Evolutionary conservation across 1,284 basidiomycete genomes (phyloP), one percentile per base, ranked within the genome.

Genomic region (Crucibulum cyathiforme): DNA sequence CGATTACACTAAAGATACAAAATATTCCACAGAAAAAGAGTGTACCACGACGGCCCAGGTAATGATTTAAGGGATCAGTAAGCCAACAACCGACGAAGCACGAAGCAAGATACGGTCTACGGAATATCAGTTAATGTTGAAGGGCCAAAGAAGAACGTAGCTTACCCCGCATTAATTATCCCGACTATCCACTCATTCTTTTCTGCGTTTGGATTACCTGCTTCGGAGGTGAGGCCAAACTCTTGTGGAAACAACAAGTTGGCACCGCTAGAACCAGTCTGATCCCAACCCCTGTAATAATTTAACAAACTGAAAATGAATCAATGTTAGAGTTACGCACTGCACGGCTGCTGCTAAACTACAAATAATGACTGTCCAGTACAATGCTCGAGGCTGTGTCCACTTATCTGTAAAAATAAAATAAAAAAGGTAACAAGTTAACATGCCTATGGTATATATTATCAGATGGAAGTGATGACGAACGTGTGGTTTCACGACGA

Each of bases 1-100:
- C 86, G 65, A 93, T 86, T 46, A 86, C 85, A n/a, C 84, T 80
- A 43, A 86, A 67, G 9, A 85, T 83, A 64, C 73, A 85, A 69
- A 89, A 81, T 53, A 85, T 73, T 34, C 85, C 88, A 51, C 86
- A 85, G 73, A 90, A 76, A 71, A 91, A 91, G 59, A 93, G 86
- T 8, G 85, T 84, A 12, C 90, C 90, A 48, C 90, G 85, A 64
- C 90, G 87, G 45, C 89, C 82, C 56, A 91, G 81, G 53, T 68
- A 76, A 63, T 80, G 65, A 61, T 84, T 84, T 48, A 84, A 68
- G 36, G 82, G 82, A 63, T 83, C 81, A 6, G 80, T 81, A 5
- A 83, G 73, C 82, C 82, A 84, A 62, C 80, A 83, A 17, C 81
- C 81, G 31, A 80, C 50, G 19, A 80, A 58, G 53, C 74, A 72